Percentiles rank a stretch among this genome's conserved stretches.
These are phyloP conservation scores for Byssothecium circinans DNA, from an alignment of 2,329 filamentous ascomycete genomes.

Conservation along the genomic window DNA sequence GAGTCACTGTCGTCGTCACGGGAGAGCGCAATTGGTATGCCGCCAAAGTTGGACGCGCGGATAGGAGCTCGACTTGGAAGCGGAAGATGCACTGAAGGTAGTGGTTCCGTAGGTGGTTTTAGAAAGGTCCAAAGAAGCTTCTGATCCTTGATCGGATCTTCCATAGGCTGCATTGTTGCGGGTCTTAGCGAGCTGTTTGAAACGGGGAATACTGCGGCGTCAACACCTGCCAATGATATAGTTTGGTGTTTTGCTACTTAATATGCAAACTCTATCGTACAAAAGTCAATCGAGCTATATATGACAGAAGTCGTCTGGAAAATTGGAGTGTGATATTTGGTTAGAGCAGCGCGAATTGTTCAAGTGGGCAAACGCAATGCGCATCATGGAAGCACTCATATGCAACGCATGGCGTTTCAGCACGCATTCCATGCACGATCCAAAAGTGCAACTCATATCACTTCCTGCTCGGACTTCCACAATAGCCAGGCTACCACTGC, in stretches of 20 bases:
- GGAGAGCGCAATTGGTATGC: conserved; percentile 8
- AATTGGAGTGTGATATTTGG: background rate
- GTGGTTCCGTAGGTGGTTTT: conserved; percentile 8
- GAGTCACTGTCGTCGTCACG: conserved; percentile 7
- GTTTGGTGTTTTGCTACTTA: background rate
- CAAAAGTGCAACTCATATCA: conserved; percentile 6
- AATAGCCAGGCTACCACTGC: conserved; percentile 46
- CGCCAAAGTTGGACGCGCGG: conserved; percentile 16
- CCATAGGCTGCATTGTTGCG: background rate
- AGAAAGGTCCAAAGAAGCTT: conserved; percentile 18
- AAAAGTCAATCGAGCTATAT: background rate
- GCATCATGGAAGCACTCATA: background rate
- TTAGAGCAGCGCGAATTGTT: background rate
- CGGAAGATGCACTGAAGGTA: background rate
- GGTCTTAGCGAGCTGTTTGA: background rate
- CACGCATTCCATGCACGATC: background rate
- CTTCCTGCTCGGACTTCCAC: conserved; percentile 43
- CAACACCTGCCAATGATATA: background rate
- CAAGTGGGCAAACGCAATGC: background rate
- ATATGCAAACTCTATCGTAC: background rate
- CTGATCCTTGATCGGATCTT: conserved; percentile 3
- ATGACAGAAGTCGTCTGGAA: background rate
- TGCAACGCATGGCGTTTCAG: conserved; percentile 7
- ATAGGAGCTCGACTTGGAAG: conserved; percentile 1
- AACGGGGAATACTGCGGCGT: background rate